Conservation (phyloP, 805 yeast genomes). For the Metschnikowia anglica region DNA sequence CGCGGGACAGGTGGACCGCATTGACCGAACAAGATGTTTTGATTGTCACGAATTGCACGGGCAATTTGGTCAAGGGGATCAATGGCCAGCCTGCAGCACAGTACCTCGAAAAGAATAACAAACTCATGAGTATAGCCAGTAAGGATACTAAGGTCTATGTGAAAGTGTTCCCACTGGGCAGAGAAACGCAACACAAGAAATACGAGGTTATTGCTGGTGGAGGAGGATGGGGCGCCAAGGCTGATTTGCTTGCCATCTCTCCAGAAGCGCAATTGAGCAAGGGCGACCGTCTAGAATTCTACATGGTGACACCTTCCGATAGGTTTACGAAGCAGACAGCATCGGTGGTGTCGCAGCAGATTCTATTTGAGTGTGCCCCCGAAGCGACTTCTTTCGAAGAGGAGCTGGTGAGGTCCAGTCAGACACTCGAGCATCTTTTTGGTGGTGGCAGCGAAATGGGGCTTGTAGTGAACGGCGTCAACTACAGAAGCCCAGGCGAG, state of each 20-base stretch:
- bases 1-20: conserved; percentile 36
- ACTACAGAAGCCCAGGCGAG: conserved; percentile 21
- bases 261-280: conserved; percentile 48
- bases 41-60: conserved; percentile 48
- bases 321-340: conserved; percentile 15
- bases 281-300: conserved; percentile 52
- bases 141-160: conserved; percentile 46
- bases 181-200: conserved; percentile 17
- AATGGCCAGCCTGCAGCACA: conserved; percentile 57
- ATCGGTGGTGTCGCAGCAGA: conserved; percentile 13
- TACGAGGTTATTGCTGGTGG: conserved; percentile 70
- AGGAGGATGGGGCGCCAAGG: conserved; percentile 72
- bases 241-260: conserved; percentile 63
- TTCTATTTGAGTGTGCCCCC: conserved; percentile 32
- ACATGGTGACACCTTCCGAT: conserved; percentile 41
- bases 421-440: conserved; percentile 16
- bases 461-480: conserved; percentile 15
- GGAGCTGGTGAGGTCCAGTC: conserved; percentile 2
- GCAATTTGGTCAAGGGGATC: conserved; percentile 59
- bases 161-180: conserved; percentile 23
- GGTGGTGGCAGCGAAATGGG: conserved; percentile 23
- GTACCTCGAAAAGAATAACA: conserved; percentile 47
- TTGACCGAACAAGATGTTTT: conserved; percentile 30
- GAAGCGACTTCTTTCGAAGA: conserved; percentile 31
- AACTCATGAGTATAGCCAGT: conserved; percentile 39